Conservation (phyloP, 371 early-diverging fungal species). For the Nematocida minor region DNA sequence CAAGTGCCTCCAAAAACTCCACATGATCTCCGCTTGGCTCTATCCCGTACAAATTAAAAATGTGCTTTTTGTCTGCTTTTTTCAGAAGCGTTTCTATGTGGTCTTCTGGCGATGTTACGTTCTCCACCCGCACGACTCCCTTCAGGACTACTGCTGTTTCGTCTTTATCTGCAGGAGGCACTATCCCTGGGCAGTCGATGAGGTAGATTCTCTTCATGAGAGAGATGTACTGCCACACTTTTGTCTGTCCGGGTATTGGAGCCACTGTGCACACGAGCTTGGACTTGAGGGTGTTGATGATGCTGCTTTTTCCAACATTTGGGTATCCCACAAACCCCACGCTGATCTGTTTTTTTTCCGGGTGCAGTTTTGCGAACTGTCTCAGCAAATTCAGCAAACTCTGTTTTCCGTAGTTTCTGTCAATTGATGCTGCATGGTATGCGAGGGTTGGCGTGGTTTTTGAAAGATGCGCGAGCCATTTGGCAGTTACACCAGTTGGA, state of each 20-base stretch:
- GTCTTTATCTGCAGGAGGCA: constrained; percentile 86
- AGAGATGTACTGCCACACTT: constrained; percentile 98
- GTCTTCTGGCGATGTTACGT: constrained; percentile 81
- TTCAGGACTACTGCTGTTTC: constrained; percentile 68
- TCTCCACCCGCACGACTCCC: constrained; percentile 93
- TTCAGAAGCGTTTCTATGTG: constrained; percentile 76
- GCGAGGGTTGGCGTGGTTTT: constrained; percentile 87
- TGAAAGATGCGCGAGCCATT: constrained; percentile 83
- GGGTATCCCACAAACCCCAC: constrained; percentile 95
- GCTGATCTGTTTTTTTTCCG: constrained; percentile 73
- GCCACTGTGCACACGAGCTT: constrained; percentile 96
- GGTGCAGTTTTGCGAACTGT: constrained; percentile 83
- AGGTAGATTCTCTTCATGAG: constrained; percentile 93
- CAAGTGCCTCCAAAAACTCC: constrained; percentile 77
- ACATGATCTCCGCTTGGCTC: constrained; percentile 71
- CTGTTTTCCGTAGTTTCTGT: constrained; percentile 92
- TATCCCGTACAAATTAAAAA: constrained; percentile 34
- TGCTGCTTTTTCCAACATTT: constrained; percentile 70
- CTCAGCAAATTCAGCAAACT: constrained; percentile 88
- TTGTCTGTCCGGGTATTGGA: constrained; percentile 97
- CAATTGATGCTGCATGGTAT: constrained; percentile 84
- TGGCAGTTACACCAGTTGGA: constrained; percentile 92
- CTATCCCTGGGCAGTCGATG: constrained; percentile 98
- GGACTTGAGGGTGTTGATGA: constrained; percentile 89
- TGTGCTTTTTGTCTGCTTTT: constrained; percentile 67